These are phyloP conservation scores for Suhomyces guaymorum DNA, from an alignment of 1,139 yeast species.

Conservation along the genomic window DNA sequence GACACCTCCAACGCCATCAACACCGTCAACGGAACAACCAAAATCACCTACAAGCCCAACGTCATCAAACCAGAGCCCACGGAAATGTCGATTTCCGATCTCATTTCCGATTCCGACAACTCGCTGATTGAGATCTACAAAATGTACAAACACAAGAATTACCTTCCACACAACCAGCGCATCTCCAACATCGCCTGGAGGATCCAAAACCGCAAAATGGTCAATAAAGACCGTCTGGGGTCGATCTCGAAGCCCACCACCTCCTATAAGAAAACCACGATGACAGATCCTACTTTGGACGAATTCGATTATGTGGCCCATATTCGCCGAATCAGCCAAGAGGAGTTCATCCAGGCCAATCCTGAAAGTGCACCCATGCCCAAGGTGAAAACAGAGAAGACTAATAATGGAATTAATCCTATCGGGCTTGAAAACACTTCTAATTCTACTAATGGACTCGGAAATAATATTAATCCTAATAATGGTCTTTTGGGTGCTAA, in stretches of 20 bases:
- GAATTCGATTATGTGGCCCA: conserved; percentile 53
- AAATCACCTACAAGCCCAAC: conserved; percentile 16
- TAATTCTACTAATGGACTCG: no score
- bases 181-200: conserved; percentile 51
- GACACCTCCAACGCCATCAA: neutral
- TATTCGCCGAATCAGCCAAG: conserved; percentile 45
- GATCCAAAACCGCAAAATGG: conserved; percentile 40
- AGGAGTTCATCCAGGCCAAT: conserved; percentile 25
- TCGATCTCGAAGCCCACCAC: conserved; percentile 10
- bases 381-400: neutral
- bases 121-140: conserved; percentile 37
- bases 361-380: conserved; percentile 1
- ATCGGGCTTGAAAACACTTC: no score
- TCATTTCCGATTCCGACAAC: conserved; percentile 35
- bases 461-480: no score
- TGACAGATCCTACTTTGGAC: conserved; percentile 34
- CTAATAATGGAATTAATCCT: no score
- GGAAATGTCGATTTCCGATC: conserved; percentile 18
- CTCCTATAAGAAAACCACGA: conserved; percentile 9
- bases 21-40: conserved; percentile 7
- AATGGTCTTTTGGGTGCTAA: no score
- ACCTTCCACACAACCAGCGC: conserved; percentile 46
- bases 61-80: conserved; percentile 8
- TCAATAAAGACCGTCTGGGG: conserved; percentile 13
- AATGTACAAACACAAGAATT: conserved; percentile 46